phyloP scores from a whole-genome alignment of 2,329 filamentous ascomycete species.

The Cytospora leucostoma region DNA sequence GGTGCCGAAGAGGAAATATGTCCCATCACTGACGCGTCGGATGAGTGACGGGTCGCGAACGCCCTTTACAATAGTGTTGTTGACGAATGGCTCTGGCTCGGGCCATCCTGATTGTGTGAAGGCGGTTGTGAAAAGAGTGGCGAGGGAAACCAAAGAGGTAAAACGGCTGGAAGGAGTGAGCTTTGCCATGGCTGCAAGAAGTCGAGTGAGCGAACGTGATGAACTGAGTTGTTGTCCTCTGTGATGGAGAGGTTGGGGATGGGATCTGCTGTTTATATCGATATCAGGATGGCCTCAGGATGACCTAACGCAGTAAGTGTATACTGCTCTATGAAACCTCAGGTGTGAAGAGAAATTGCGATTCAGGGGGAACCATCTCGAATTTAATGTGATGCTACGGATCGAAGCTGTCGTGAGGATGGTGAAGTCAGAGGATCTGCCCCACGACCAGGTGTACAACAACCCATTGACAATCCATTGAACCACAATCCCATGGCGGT shows the following conservation, averaged over 20 bases:
- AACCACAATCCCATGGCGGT: not conserved
- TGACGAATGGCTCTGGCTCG: not conserved
- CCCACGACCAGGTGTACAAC: not conserved
- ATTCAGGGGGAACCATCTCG: not conserved
- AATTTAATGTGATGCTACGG: not conserved
- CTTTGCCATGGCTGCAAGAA: not conserved
- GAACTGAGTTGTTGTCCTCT: not conserved
- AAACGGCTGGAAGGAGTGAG: not conserved
- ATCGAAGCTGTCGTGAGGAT: not conserved
- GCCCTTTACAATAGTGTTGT: not conserved
- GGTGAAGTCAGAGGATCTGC: not conserved
- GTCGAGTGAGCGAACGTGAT: not conserved
- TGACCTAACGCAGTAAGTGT: not conserved
- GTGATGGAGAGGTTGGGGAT: not conserved
- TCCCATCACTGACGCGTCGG: constrained; percentile 4
- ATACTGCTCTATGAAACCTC: not conserved
- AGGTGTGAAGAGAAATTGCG: not conserved
- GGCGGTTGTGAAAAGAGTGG: not conserved
- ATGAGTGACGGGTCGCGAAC: constrained; percentile 12
- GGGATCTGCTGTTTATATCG: not conserved
- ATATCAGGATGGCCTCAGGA: not conserved
- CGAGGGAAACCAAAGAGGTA: not conserved
- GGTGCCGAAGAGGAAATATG: constrained; percentile 21
- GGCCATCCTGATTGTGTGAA: constrained; percentile 6
- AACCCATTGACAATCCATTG: too few relatives aligned